A percentile compares a stretch with the other conserved stretches of the same genome.
phyloP scores from a whole-genome alignment of 169 alveolate genomes.

The Cryptosporidium xiaoi region DNA sequence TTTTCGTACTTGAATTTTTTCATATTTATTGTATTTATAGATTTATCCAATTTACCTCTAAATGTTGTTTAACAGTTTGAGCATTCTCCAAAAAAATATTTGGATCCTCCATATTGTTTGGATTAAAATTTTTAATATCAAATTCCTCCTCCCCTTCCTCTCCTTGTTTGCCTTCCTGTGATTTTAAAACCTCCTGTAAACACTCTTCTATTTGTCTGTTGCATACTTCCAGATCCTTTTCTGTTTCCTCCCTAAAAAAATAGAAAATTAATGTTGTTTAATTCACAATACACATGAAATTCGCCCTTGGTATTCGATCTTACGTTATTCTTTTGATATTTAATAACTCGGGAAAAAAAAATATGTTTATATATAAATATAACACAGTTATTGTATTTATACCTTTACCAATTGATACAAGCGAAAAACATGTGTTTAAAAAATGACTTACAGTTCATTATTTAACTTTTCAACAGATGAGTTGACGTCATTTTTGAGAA shows the following conservation, averaged over 20 bases:
- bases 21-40: background rate
- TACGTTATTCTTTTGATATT: background rate
- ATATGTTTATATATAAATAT: background rate
- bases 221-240: conserved; percentile 26
- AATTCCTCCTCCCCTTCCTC: background rate
- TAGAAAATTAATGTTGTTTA: background rate
- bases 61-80: conserved; percentile 58
- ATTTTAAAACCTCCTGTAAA: conserved; percentile 30
- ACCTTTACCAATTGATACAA: too few relatives aligned
- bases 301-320: too few relatives aligned
- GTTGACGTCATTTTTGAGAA: conserved; percentile 53
- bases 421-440: background rate
- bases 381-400: background rate
- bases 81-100: conserved; percentile 64
- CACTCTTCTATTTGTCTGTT: conserved; percentile 51
- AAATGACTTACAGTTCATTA: conserved; percentile 27
- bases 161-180: conserved; percentile 5
- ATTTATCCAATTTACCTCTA: conserved; percentile 33
- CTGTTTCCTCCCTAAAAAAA: conserved; percentile 36
- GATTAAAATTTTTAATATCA: conserved; percentile 38
- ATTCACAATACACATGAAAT: background rate
- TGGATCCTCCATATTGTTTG: conserved; percentile 59
- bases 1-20: too few relatives aligned
- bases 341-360: background rate
- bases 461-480: conserved; percentile 38